A percentile compares a stretch with the other conserved stretches of the same genome.
These are phyloP conservation scores for Kockiozyma suomiensis DNA, from an alignment of 805 yeast genomes.

Conservation along the genomic window DNA sequence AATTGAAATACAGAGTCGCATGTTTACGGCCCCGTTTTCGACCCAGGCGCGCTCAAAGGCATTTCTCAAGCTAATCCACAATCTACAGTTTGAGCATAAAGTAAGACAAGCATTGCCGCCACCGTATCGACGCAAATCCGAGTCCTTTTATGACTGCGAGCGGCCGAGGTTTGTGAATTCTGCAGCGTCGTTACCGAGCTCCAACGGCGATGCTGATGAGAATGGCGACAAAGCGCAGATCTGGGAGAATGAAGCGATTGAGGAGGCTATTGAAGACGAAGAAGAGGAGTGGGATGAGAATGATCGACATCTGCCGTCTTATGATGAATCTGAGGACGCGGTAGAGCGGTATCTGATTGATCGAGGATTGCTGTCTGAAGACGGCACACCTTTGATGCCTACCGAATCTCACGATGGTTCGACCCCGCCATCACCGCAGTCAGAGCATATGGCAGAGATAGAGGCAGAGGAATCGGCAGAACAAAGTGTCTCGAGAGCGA, in stretches of 20 bases:
- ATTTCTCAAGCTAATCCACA: constrained; percentile 39
- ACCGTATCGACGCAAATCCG: constrained; percentile 35
- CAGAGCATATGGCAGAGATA: not conserved
- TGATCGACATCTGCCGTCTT: constrained; percentile 30
- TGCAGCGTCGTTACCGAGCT: not conserved
- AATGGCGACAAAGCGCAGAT: not conserved
- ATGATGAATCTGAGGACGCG: constrained; percentile 31
- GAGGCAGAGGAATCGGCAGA: not conserved
- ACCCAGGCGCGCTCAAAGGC: constrained; percentile 35
- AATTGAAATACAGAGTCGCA: constrained; percentile 5
- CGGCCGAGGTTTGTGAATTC: not conserved
- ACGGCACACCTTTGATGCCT: constrained; percentile 28
- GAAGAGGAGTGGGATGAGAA: constrained; percentile 33
- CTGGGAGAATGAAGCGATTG: constrained; percentile 20
- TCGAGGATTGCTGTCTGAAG: constrained; percentile 27
- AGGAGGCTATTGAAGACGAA: constrained; percentile 31
- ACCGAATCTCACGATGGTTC: constrained; percentile 11
- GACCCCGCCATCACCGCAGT: constrained; percentile 1
- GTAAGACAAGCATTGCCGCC: constrained; percentile 41
- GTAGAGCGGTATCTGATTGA: constrained; percentile 33
- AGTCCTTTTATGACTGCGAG: constrained; percentile 22
- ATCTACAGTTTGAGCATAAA: constrained; percentile 41
- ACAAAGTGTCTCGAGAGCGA: no score
- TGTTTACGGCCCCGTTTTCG: constrained; percentile 40
- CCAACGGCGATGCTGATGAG: not conserved